Conservation (phyloP, 352 stramenopile species). For the Pythium sukuiense region DNA sequence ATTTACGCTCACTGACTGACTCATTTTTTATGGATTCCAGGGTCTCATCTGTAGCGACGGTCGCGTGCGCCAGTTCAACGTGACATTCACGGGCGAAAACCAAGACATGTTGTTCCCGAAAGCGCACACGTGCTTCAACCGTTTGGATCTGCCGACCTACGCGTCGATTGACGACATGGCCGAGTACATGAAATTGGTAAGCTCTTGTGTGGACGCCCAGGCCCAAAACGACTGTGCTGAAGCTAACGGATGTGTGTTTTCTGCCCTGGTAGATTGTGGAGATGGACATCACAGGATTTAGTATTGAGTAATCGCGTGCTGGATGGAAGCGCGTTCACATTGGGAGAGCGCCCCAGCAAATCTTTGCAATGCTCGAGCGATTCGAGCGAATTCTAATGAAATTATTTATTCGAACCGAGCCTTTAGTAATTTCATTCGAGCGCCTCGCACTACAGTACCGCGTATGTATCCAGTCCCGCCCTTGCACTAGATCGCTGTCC, state of each 20-base stretch:
- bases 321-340: not conserved
- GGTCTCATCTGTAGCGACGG: constrained; percentile 82
- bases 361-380: constrained; percentile 22
- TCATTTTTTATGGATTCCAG: constrained; percentile 17
- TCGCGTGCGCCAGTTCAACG: constrained; percentile 73
- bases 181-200: constrained; percentile 67
- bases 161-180: constrained; percentile 62
- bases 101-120: constrained; percentile 75
- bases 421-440: not conserved
- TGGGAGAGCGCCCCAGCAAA: not conserved
- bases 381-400: constrained; percentile 20
- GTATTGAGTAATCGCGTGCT: constrained; percentile 54
- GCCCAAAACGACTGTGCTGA: not conserved
- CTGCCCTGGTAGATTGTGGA: constrained; percentile 84
- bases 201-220: not conserved
- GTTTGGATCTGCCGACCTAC: constrained; percentile 77
- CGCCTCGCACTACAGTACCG: not conserved
- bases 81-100: constrained; percentile 63
- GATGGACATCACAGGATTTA: constrained; percentile 97
- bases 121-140: constrained; percentile 86
- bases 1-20: not conserved
- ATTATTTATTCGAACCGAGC: constrained; percentile 17
- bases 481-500: not conserved
- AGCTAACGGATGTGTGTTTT: not conserved
- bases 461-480: too few species aligned